A percentile compares a stretch with the other conserved stretches of the same genome.
Evolutionary conservation across 2,329 filamentous ascomycete genomes (phyloP).

Genomic region (Colletotrichum lini): DNA sequence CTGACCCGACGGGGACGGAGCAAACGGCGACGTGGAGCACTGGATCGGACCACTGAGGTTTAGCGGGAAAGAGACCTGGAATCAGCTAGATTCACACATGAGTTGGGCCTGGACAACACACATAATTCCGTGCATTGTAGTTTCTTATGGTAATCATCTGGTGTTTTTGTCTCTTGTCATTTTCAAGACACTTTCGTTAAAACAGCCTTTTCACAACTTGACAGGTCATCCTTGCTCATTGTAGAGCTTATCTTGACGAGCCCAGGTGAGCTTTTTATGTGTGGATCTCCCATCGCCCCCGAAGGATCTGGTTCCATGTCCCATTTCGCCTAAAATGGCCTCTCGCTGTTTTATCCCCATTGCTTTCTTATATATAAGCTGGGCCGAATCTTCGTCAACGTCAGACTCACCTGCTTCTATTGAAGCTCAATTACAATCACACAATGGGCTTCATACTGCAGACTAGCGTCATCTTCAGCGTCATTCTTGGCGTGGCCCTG

Average conservation of each 20-base stretch:
- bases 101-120: too few species aligned
- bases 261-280: neutral
- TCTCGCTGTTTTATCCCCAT: neutral
- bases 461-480: slow-evolving; percentile 35
- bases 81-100: neutral
- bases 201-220: neutral
- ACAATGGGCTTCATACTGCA: slow-evolving; percentile 29
- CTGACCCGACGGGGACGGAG: slow-evolving; percentile 6
- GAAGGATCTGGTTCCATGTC: slow-evolving; percentile 1
- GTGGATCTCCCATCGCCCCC: neutral
- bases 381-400: neutral
- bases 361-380: neutral
- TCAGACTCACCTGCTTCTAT: neutral
- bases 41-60: neutral
- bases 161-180: too few species aligned
- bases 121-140: too few species aligned
- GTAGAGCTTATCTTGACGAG: neutral
- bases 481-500: slow-evolving; percentile 41
- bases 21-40: neutral
- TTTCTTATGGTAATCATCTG: too few species aligned
- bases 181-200: neutral
- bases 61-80: neutral
- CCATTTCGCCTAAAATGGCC: slow-evolving; percentile 1
- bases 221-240: neutral
- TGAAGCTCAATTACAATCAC: neutral